Evolutionary conservation across 148 eudicot genomes (phyloP), one percentile per base, ranked within the genome.

Genomic region (Amaranthus cruentus): DNA sequence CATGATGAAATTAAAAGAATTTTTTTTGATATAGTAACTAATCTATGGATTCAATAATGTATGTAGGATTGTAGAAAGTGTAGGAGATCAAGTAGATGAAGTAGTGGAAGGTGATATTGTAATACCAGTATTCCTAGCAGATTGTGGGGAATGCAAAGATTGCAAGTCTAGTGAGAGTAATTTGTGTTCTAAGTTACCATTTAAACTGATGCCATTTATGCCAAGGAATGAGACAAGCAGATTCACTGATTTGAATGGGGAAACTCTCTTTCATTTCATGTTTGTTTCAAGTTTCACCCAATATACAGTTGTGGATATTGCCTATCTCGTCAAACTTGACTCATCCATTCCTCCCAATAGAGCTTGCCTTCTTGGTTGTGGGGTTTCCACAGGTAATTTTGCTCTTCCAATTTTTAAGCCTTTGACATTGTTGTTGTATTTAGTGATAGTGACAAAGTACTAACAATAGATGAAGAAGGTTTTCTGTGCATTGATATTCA

Each of bases 321-420:
- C 79, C 15, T 85, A 90, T 76, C 44, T 92, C 2, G 78, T 81
- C 49, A 96, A 90, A 76, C 55, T 92, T 63, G 89, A 96, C 67
- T 81, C 91, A 38, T 73, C 77, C 6, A 73, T 90, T 50, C 94
- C 99, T 2, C 95, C 97, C 4, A 85, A 90, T 62, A 80, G 84
- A 71, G 99, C 95, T 2, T 92, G 99, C 75, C 97, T 96, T 76
- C 84, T 96, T 7, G 83, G 97, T 52, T 96, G 99, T 46, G 99
- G 99, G 14, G 84, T 90, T 56, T 87, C 99, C 43, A 96, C 99
- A 9, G 99, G 99, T 96, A 65, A 54, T 43, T 66, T 68, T 42
- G 4, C 55, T 67, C 9, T 48, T 9, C 69, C 5, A 7, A 47
- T 64, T 13, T 58, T 58, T 61, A 28, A 28, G 38, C 2, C 38